Percentiles rank a stretch among this genome's conserved stretches.
phyloP scores from a whole-genome alignment of 1,284 basidiomycete genomes.

The Fomes fomentarius region DNA sequence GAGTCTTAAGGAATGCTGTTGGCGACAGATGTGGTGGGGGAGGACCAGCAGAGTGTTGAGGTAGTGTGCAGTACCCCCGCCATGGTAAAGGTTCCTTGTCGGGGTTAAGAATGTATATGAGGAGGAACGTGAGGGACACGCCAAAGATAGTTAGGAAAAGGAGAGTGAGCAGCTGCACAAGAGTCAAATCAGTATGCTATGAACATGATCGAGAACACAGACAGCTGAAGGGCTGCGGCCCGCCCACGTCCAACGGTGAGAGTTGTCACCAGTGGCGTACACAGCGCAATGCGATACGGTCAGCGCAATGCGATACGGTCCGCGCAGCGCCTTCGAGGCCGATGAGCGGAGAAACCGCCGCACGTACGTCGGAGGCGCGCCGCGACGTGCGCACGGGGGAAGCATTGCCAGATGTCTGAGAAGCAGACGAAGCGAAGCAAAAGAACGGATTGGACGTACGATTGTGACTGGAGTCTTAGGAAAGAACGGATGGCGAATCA shows the following conservation, averaged over 20 bases:
- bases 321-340: too few species aligned
- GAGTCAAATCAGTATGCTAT: neutral
- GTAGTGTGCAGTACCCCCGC: slow-evolving; percentile 87
- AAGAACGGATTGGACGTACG: slow-evolving; percentile 54
- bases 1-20: slow-evolving; percentile 40
- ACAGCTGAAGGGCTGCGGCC: neutral
- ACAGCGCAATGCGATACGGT: too few species aligned
- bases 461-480: slow-evolving; percentile 83
- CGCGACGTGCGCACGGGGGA: too few species aligned
- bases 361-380: too few species aligned
- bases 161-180: slow-evolving; percentile 65
- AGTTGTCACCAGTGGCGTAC: too few species aligned
- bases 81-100: slow-evolving; percentile 95
- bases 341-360: too few species aligned
- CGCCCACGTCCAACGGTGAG: too few species aligned
- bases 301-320: too few species aligned
- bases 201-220: neutral
- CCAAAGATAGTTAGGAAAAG: slow-evolving; percentile 75
- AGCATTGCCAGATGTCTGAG: too few species aligned
- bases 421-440: neutral
- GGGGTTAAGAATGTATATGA: slow-evolving; percentile 93
- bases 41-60: slow-evolving; percentile 45
- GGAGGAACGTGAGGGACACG: slow-evolving; percentile 76
- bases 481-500: slow-evolving; percentile 77
- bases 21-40: slow-evolving; percentile 42